Evolutionary conservation across 805 yeast species (phyloP), one percentile per base, ranked within the genome.

Genomic region (Saturnispora besseyi): DNA sequence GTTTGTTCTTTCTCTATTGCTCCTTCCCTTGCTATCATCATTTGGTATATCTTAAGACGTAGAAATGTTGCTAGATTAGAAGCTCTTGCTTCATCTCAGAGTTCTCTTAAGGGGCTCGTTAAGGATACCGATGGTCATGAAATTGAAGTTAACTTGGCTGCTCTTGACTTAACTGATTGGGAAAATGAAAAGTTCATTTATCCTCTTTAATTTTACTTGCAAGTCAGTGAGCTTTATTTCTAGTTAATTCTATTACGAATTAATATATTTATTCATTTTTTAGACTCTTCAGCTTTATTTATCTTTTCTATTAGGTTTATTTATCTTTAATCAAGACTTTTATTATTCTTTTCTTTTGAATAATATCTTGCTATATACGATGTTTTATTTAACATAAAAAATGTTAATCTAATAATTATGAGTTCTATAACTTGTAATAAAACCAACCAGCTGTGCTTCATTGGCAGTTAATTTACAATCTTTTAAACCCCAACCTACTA

Each of bases 91-190:
- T 53, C 58, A 1, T 31, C 40, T 9, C 45, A 31, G 5, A 51
- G 57, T 9, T 55, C 53, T 4, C 52, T 58, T 18, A 53, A 56
- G 3, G 57, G 59, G 31, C 61, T 59, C 33, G 65, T 52, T 15
- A 46, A 65, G 43, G 62, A 67, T 44, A 63, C 58, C 2, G 48
- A 55, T 28, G 70, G 66, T 9, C 62, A 62, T 38, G 60, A 52
- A 21, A 55, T 50, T 32, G 53, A 59, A 28, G 73, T 68, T n/a
- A 64, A 71, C 46, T 48, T 71, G 38, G 74, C 77, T 0, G 65
- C 70, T 57, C 61, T 75, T 50, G 81, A 76, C 57, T 59, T 75
- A 34, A 77, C 82, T 2, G 81, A 76, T 54, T 58, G 68, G 21
- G 76, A 77, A 53, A 76, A 75, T 56, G 63, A 70, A 53, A 59